Evolutionary conservation across 83 land plant species (phyloP).

Genomic region (Thuja plicata): DNA sequence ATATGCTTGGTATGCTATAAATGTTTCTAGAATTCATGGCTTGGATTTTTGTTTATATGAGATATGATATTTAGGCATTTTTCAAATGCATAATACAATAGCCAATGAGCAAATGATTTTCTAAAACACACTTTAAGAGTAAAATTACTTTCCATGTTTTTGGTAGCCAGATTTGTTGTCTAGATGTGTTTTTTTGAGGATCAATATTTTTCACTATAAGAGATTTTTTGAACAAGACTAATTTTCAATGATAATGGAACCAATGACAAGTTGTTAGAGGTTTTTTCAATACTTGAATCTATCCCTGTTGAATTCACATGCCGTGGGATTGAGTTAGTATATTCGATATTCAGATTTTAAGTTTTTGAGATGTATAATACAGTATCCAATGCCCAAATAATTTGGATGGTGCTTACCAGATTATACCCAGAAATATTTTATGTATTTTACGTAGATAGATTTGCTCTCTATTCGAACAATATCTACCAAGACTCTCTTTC

Average conservation of each 20-base stretch:
- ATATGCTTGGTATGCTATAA: too few relatives aligned
- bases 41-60: neutral
- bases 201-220: neutral
- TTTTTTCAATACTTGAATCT: neutral
- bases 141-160: too few relatives aligned
- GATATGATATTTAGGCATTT: neutral
- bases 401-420: neutral
- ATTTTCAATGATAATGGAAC: neutral
- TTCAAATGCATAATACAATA: neutral
- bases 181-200: neutral
- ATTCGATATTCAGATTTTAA: too few relatives aligned
- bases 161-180: neutral
- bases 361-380: neutral
- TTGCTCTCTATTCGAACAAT: neutral
- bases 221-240: neutral
- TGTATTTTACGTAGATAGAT: neutral
- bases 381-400: neutral
- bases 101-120: neutral
- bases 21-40: neutral
- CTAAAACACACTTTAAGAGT: neutral
- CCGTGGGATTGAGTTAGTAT: neutral
- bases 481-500: neutral
- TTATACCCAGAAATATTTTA: neutral
- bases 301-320: neutral
- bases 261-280: neutral